Percentiles rank a stretch among this genome's conserved stretches.
Conservation (phyloP, 768 basidiomycete genomes). For the Russula ochroleuca region DNA sequence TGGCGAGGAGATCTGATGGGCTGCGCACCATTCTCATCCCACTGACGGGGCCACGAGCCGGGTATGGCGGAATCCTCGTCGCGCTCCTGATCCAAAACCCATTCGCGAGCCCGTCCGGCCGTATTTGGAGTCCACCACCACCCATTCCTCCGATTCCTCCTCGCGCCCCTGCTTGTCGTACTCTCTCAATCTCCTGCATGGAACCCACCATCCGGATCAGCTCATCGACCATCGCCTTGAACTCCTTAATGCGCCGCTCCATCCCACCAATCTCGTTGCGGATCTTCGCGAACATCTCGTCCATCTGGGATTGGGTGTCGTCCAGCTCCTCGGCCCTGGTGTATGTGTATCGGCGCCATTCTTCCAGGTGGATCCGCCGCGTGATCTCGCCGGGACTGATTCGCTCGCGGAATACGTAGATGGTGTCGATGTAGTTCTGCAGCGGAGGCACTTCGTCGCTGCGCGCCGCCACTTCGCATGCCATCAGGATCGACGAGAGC, state of each 20-base stretch:
- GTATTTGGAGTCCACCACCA: not conserved
- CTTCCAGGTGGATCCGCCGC: conserved; percentile 20
- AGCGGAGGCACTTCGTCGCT: conserved; percentile 23
- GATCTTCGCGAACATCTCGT: conserved; percentile 22
- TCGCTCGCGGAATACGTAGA: conserved; percentile 23
- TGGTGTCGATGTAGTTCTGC: not conserved
- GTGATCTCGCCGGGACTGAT: conserved; percentile 26
- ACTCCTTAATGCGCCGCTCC: conserved; percentile 20
- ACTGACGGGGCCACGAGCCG: not conserved
- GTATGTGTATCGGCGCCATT: conserved; percentile 17
- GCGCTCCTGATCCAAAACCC: not conserved
- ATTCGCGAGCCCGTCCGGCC: not conserved
- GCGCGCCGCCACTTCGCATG: conserved; percentile 20
- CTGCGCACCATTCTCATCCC: conserved; percentile 1
- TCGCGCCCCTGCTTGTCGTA: not conserved
- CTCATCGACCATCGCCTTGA: conserved; percentile 22
- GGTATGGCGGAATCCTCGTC: not conserved
- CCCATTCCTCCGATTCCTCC: too few species aligned
- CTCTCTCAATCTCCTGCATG: conserved; percentile 10
- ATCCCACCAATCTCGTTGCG: conserved; percentile 20
- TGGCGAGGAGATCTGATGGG: conserved; percentile 7
- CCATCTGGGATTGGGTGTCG: conserved; percentile 14
- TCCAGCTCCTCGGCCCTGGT: not conserved
- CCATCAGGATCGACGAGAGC: conserved; percentile 23
- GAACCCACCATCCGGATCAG: conserved; percentile 13